phyloP scores from a whole-genome alignment of 345 rosid genomes.

The Eucalyptus sideroxylon region DNA sequence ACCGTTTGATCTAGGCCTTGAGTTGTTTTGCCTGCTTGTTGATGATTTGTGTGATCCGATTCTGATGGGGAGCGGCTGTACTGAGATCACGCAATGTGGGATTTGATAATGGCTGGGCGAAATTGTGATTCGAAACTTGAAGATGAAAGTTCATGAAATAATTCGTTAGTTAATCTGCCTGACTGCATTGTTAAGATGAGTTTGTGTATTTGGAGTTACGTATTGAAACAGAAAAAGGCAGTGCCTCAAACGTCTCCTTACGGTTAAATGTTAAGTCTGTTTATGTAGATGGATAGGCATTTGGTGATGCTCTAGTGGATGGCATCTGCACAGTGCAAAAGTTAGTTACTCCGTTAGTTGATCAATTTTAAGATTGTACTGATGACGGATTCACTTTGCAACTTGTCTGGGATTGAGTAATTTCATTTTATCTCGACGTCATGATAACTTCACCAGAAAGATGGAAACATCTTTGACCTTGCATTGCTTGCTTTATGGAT shows the following conservation, averaged over 20 bases:
- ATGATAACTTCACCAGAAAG: background rate
- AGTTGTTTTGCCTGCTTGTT: background rate
- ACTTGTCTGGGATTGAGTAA: background rate
- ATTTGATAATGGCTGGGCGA: background rate
- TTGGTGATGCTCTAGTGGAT: background rate
- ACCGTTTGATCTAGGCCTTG: background rate
- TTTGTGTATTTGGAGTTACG: background rate
- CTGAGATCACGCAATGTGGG: background rate
- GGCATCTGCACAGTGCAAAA: background rate
- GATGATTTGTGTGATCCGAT: background rate
- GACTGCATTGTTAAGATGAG: background rate
- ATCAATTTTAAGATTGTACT: background rate
- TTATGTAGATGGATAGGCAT: background rate
- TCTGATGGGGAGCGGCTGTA: background rate
- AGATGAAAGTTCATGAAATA: background rate
- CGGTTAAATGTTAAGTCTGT: background rate
- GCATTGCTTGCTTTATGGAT: background rate
- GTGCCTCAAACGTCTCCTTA: background rate
- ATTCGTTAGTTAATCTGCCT: background rate
- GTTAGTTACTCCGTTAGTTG: background rate
- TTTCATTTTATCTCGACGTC: background rate
- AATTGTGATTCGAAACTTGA: background rate
- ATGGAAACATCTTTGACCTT: background rate
- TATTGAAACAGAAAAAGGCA: background rate
- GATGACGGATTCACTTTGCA: background rate